These are phyloP conservation scores for Colletotrichum gloeosporioides DNA, from an alignment of 2,329 filamentous ascomycete species.

Conservation along the genomic window DNA sequence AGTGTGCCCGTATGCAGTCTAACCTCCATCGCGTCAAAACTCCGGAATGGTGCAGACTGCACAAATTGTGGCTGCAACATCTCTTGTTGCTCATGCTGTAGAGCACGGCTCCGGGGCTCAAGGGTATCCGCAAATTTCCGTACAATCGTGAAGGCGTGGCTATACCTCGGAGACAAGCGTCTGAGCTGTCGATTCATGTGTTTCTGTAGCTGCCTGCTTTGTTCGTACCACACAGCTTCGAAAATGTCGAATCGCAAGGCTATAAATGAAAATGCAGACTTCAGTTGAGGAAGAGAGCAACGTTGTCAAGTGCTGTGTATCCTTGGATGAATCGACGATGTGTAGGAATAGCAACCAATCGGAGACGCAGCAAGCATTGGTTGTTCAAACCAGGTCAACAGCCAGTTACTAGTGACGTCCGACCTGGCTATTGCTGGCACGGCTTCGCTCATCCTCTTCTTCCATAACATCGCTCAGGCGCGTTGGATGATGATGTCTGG, in stretches of 20 bases:
- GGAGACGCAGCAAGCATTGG: not conserved
- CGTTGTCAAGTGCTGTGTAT: not conserved
- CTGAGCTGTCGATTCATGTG: not conserved
- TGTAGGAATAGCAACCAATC: not conserved
- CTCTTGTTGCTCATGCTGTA: not conserved
- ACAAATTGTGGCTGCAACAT: not conserved
- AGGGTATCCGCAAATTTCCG: not conserved
- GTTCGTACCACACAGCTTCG: not conserved
- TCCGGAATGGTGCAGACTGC: not conserved
- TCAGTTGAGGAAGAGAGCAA: not conserved
- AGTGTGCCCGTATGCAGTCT: not conserved
- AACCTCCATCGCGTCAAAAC: not conserved
- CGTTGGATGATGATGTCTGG: slow-evolving; percentile 86
- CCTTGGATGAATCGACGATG: not conserved
- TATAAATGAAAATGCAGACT: not conserved
- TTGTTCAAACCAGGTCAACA: not conserved
- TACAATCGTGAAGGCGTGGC: not conserved
- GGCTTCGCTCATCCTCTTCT: slow-evolving; percentile 82
- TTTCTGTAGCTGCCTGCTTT: not conserved
- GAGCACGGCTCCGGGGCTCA: not conserved
- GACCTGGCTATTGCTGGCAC: slow-evolving; percentile 70
- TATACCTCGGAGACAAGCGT: not conserved
- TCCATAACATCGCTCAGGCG: slow-evolving; percentile 87
- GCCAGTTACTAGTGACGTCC: slow-evolving; percentile 6
- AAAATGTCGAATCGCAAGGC: not conserved